Evolutionary conservation across 768 basidiomycete species (phyloP).

Genomic region (Psilocybe cubensis): DNA sequence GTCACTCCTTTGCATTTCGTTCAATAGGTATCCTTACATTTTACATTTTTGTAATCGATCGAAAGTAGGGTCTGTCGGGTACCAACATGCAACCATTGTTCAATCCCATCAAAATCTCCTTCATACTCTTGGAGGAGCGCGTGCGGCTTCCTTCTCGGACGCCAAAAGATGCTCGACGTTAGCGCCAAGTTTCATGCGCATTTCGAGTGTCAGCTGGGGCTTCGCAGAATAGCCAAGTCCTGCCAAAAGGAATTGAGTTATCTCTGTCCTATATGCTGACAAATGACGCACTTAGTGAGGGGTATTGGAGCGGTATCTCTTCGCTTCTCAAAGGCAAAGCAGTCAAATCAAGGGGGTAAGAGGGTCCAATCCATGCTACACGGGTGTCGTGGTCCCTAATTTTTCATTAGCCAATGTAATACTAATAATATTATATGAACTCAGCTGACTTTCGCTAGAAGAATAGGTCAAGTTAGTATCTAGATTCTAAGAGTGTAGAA

Average conservation of each 20-base stretch:
- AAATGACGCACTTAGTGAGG: slow-evolving; percentile 57
- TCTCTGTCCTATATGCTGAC: neutral
- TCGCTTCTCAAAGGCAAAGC: slow-evolving; percentile 53
- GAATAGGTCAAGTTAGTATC: neutral
- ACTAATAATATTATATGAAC: no score
- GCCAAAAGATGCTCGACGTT: slow-evolving; percentile 62
- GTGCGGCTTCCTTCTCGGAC: slow-evolving; percentile 70
- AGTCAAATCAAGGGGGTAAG: slow-evolving; percentile 69
- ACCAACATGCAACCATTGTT: no score
- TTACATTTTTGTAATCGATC: no score
- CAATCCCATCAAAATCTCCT: neutral
- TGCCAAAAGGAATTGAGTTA: slow-evolving; percentile 28
- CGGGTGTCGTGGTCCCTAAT: slow-evolving; percentile 73
- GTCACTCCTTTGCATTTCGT: no score
- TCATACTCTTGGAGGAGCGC: slow-evolving; percentile 49
- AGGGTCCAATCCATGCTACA: slow-evolving; percentile 72
- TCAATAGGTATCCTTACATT: no score
- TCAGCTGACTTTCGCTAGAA: slow-evolving; percentile 48
- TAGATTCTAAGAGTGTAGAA: neutral
- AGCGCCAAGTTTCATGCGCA: slow-evolving; percentile 61
- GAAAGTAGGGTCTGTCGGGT: no score
- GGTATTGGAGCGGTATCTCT: slow-evolving; percentile 69
- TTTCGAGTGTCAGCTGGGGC: slow-evolving; percentile 56
- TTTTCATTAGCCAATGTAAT: neutral
- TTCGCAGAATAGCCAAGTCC: slow-evolving; percentile 73